Percentiles rank a stretch among this genome's conserved stretches.
These are phyloP conservation scores for Syzygium aqueum DNA, from an alignment of 345 rosid species.

Conservation along the genomic window DNA sequence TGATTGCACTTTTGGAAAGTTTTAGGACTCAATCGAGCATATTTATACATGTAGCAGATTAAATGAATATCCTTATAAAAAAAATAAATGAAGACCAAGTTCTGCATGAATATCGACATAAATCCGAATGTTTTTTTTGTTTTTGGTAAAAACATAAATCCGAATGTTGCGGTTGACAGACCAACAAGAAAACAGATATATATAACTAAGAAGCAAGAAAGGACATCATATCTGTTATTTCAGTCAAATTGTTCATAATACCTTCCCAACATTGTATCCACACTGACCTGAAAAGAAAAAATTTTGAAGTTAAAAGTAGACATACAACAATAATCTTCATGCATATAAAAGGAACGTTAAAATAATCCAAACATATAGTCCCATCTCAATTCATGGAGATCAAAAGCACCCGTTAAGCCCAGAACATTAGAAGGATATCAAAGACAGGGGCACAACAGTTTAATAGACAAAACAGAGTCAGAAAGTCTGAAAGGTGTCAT, in stretches of 20 bases:
- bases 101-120: neutral
- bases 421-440: neutral
- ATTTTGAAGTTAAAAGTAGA: neutral
- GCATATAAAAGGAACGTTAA: neutral
- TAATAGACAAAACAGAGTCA: neutral
- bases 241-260: constrained; percentile 14
- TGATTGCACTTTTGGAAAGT: neutral
- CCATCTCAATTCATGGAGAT: neutral
- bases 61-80: neutral
- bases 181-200: neutral
- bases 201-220: neutral
- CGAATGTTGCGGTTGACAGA: neutral
- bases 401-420: neutral
- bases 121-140: neutral
- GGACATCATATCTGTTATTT: neutral
- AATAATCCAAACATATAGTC: neutral
- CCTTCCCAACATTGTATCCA: constrained; percentile 69
- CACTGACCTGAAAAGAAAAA: constrained; percentile 64
- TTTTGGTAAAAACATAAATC: no score
- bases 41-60: neutral
- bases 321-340: neutral
- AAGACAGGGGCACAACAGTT: neutral
- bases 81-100: neutral
- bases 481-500: neutral
- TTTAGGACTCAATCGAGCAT: neutral